phyloP scores from a whole-genome alignment of 306 rosid species.

The Pyrus bretschneideri region DNA sequence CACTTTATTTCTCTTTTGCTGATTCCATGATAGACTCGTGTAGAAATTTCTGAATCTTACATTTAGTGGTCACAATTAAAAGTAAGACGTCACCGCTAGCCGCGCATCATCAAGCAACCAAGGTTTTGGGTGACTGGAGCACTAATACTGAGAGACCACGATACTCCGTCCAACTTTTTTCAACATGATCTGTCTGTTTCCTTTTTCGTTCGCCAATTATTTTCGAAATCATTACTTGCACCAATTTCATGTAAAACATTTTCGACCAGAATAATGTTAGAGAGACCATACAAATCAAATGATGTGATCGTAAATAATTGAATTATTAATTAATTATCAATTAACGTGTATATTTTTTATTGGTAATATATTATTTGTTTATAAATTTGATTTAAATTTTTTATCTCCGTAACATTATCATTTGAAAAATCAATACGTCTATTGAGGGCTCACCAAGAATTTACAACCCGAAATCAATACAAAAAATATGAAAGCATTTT shows the following conservation, averaged over 20 bases:
- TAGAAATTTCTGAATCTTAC: neutral
- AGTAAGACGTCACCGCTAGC: neutral
- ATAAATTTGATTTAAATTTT: no score
- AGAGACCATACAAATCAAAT: no score
- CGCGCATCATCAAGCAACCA: neutral
- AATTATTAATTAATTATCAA: no score
- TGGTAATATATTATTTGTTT: no score
- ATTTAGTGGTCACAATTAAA: neutral
- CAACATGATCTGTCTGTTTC: neutral
- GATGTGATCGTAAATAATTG: no score
- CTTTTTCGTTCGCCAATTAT: neutral
- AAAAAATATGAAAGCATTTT: no score
- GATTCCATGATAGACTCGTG: neutral
- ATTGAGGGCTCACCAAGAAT: neutral
- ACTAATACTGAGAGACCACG: neutral
- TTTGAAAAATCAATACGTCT: neutral
- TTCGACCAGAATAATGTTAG: neutral
- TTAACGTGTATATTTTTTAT: no score
- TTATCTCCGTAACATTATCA: no score
- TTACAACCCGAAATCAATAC: neutral
- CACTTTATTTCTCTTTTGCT: no score
- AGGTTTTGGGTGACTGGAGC: neutral
- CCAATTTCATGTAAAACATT: neutral
- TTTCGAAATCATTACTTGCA: neutral
- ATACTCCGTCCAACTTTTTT: neutral